Conservation (phyloP, 495 filamentous ascomycete species). For the Penicillium coffeae region DNA sequence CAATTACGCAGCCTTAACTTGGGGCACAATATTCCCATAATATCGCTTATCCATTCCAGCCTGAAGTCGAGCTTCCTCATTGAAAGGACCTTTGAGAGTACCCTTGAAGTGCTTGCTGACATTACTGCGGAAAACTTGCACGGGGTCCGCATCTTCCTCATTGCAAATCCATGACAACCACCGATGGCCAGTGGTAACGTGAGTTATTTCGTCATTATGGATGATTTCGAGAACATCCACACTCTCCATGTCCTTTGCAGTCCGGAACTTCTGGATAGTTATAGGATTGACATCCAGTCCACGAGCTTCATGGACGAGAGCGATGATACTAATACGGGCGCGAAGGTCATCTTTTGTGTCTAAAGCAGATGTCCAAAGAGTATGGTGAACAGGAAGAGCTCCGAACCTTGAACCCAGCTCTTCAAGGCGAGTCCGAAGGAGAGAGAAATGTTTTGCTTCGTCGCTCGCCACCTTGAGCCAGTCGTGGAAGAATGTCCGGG, state of each 20-base stretch:
- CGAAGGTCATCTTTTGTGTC: constrained; percentile 47
- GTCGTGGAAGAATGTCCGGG: constrained; percentile 50
- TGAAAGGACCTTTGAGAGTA: constrained; percentile 46
- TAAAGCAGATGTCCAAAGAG: constrained; percentile 46
- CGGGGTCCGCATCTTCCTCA: constrained; percentile 47
- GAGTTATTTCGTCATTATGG: constrained; percentile 53
- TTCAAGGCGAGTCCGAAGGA: constrained; percentile 47
- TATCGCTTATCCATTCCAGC: constrained; percentile 49
- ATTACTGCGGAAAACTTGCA: constrained; percentile 47
- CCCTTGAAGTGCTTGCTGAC: constrained; percentile 48
- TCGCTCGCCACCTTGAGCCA: constrained; percentile 54
- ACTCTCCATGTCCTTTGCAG: constrained; percentile 40
- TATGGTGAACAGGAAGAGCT: constrained; percentile 49
- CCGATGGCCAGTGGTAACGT: constrained; percentile 52
- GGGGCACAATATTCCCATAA: constrained; percentile 29
- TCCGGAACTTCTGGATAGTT: constrained; percentile 53
- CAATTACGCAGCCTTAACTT: constrained; percentile 12
- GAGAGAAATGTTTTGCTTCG: constrained; percentile 52
- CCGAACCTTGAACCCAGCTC: constrained; percentile 49
- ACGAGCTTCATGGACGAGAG: constrained; percentile 50
- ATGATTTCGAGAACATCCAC: constrained; percentile 45
- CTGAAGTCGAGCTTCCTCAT: constrained; percentile 44
- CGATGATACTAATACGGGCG: constrained; percentile 50
- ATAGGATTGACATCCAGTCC: constrained; percentile 52
- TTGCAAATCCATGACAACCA: constrained; percentile 53